Conservation (phyloP, 108 stramenopile genomes). For the Cyclostephanos invisitatus region DNA sequence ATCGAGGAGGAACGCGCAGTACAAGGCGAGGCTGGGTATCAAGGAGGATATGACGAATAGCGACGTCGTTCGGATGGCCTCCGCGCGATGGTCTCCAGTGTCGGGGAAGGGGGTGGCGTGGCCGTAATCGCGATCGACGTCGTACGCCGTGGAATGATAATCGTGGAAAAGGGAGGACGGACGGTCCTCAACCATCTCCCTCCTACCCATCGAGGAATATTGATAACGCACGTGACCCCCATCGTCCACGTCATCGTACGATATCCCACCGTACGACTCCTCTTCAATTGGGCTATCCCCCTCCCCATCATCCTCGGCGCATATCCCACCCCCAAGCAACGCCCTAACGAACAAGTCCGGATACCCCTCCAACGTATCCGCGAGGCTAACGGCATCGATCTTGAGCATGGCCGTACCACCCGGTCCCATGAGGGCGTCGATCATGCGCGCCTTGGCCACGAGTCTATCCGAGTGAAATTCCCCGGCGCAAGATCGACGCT, state of each 20-base stretch:
- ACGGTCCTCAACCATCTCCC: slow-evolving; percentile 21
- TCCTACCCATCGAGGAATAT: slow-evolving; percentile 32
- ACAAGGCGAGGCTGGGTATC: slow-evolving; percentile 60
- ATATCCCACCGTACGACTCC: background rate
- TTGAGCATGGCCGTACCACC: slow-evolving; percentile 65
- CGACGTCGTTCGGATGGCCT: slow-evolving; percentile 76
- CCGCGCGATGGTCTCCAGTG: slow-evolving; percentile 11
- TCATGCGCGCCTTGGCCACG: slow-evolving; percentile 68
- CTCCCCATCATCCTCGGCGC: slow-evolving; percentile 10
- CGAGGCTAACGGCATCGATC: slow-evolving; percentile 87
- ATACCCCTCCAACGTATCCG: slow-evolving; percentile 84
- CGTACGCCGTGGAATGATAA: slow-evolving; percentile 40
- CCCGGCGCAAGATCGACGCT: slow-evolving; percentile 48
- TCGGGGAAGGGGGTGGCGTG: background rate
- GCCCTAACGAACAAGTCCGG: slow-evolving; percentile 79
- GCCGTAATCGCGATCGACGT: slow-evolving; percentile 2
- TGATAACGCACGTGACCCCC: background rate
- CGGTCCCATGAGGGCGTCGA: slow-evolving; percentile 58
- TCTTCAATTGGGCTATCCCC: background rate
- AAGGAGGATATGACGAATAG: slow-evolving; percentile 67
- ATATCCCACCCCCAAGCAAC: slow-evolving; percentile 57
- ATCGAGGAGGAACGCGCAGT: slow-evolving; percentile 20
- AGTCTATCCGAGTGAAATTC: slow-evolving; percentile 47
- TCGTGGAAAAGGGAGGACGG: slow-evolving; percentile 36
- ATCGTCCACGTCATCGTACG: background rate